A percentile compares a stretch with the other conserved stretches of the same genome.
These are phyloP conservation scores for Viola pubescens DNA, from an alignment of 441 rosid species.

Conservation along the genomic window DNA sequence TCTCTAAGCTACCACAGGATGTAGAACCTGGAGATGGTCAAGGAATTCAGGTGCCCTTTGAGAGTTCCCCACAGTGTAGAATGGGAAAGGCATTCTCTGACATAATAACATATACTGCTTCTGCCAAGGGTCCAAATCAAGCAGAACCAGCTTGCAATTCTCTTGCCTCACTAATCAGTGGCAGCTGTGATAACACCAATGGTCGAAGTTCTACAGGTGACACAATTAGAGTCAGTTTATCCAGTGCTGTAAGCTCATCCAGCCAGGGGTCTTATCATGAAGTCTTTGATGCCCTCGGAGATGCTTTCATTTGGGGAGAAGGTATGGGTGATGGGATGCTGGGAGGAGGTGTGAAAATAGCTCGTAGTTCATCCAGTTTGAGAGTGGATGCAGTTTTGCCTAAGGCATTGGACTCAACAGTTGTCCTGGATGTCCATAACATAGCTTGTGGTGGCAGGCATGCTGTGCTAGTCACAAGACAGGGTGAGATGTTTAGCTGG, in stretches of 20 bases:
- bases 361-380: slow-evolving; percentile 24
- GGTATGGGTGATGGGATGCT: slow-evolving; percentile 47
- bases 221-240: slow-evolving; percentile 51
- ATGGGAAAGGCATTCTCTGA: slow-evolving; percentile 56
- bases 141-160: slow-evolving; percentile 33
- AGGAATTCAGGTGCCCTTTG: slow-evolving; percentile 34
- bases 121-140: slow-evolving; percentile 30
- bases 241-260: slow-evolving; percentile 65
- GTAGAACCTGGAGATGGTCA: slow-evolving; percentile 32
- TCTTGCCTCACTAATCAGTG: slow-evolving; percentile 25
- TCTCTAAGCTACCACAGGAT: slow-evolving; percentile 28
- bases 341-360: slow-evolving; percentile 33
- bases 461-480: slow-evolving; percentile 69
- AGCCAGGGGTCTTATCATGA: slow-evolving; percentile 65
- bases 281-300: slow-evolving; percentile 67
- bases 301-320: slow-evolving; percentile 81
- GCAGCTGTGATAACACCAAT: slow-evolving; percentile 29
- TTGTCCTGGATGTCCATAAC: slow-evolving; percentile 54
- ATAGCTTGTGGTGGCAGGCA: slow-evolving; percentile 78
- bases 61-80: slow-evolving; percentile 35
- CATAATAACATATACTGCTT: slow-evolving; percentile 46
- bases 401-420: slow-evolving; percentile 54
- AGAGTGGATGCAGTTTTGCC: slow-evolving; percentile 54
- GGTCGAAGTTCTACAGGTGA: slow-evolving; percentile 39
- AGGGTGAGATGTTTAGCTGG: slow-evolving; percentile 84